These are phyloP conservation scores for Lyophyllum atratum DNA, from an alignment of 768 basidiomycete species.

Conservation along the genomic window DNA sequence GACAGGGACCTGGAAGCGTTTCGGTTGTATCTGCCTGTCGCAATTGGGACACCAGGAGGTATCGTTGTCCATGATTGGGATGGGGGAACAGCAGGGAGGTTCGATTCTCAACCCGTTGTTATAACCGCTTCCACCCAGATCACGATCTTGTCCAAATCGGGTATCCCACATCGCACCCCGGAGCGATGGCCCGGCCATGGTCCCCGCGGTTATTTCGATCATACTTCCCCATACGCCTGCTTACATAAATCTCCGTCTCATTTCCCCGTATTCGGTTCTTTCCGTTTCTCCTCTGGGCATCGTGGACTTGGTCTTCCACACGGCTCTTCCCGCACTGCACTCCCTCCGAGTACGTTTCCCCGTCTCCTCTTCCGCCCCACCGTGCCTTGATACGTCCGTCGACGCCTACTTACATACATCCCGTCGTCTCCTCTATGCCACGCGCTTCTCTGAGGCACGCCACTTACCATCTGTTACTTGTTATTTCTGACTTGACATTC, in stretches of 20 bases:
- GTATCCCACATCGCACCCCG: constrained; percentile 10
- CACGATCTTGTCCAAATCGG: constrained; percentile 18
- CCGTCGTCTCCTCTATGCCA: background rate
- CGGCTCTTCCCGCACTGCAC: background rate
- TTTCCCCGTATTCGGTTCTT: constrained; percentile 3
- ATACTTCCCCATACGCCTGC: constrained; percentile 2
- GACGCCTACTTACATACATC: constrained; percentile 2
- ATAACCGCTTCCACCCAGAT: constrained; percentile 26
- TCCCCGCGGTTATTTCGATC: constrained; percentile 15
- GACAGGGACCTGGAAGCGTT: constrained; percentile 58
- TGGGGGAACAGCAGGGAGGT: constrained; percentile 16
- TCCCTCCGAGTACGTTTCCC: background rate
- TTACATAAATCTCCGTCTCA: constrained; percentile 10
- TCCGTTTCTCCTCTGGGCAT: background rate
- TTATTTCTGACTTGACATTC: background rate
- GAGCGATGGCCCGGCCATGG: constrained; percentile 21
- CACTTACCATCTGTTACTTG: background rate
- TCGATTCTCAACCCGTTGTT: constrained; percentile 17
- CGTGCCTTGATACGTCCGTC: background rate
- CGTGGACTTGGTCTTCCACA: background rate
- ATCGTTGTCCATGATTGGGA: constrained; percentile 52
- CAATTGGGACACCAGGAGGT: constrained; percentile 83
- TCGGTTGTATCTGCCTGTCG: constrained; percentile 78
- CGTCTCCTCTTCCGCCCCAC: background rate
- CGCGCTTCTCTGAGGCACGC: background rate